These are phyloP conservation scores for Cytospora chrysosperma DNA, from an alignment of 2,329 filamentous ascomycete species.

Conservation along the genomic window DNA sequence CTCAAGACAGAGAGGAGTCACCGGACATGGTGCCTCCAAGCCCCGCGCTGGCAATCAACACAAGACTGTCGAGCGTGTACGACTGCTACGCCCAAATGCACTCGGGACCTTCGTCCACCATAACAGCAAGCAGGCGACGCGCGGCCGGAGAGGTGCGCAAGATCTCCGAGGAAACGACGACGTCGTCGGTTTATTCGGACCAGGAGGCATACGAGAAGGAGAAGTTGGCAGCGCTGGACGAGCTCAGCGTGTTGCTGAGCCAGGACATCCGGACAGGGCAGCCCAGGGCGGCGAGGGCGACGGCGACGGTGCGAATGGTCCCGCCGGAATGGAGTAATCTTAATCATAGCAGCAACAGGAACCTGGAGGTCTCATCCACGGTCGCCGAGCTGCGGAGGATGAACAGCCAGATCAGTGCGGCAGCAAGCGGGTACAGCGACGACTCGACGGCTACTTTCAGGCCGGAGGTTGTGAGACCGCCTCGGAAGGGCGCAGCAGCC, in stretches of 20 bases:
- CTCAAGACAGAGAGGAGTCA: constrained; percentile 4
- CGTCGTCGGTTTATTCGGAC: constrained; percentile 9
- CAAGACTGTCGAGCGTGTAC: constrained; percentile 33
- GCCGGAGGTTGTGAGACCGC: constrained; percentile 39
- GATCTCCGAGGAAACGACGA: constrained; percentile 22
- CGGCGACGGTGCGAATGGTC: constrained; percentile 12
- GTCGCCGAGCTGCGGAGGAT: constrained; percentile 56
- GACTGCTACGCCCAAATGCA: constrained; percentile 30
- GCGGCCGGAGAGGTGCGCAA: constrained; percentile 22
- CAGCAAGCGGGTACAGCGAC: constrained; percentile 36
- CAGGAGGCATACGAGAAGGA: constrained; percentile 6
- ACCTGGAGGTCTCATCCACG: constrained; percentile 37
- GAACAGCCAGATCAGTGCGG: constrained; percentile 52
- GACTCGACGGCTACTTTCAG: constrained; percentile 37
- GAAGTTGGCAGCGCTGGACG: constrained; percentile 13
- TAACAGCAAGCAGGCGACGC: background rate
- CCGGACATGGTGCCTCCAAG: constrained; percentile 23
- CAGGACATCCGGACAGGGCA: background rate
- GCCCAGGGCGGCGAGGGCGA: background rate
- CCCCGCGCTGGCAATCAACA: constrained; percentile 26
- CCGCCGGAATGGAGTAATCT: constrained; percentile 7
- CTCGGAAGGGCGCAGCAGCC: constrained; percentile 31
- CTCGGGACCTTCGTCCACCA: background rate
- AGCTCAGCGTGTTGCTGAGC: constrained; percentile 14
- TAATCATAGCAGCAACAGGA: background rate